A percentile compares a stretch with the other conserved stretches of the same genome.
Conservation (phyloP, 805 yeast species). For the Ogataea paradorogensis region DNA sequence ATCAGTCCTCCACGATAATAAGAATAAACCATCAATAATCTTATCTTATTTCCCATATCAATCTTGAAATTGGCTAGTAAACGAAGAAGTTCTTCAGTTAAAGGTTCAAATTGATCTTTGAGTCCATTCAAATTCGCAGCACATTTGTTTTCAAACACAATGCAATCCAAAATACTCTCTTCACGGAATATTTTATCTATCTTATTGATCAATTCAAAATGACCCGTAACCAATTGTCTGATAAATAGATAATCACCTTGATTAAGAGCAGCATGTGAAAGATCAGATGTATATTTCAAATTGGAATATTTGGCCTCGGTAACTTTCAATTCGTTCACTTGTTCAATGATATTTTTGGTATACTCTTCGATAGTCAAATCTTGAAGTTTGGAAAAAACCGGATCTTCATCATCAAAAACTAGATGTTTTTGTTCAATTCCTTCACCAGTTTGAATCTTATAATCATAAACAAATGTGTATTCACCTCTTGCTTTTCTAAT, state of each 20-base stretch:
- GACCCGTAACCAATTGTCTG: constrained; percentile 29
- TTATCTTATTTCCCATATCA: constrained; percentile 62
- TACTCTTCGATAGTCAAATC: constrained; percentile 29
- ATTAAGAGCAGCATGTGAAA: constrained; percentile 29
- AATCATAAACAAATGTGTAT: constrained; percentile 26
- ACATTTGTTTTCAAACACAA: constrained; percentile 83
- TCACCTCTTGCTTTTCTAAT: constrained; percentile 27
- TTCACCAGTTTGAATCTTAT: constrained; percentile 27
- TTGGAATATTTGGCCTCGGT: constrained; percentile 26
- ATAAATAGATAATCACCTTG: constrained; percentile 25
- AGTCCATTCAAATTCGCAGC: constrained; percentile 71
- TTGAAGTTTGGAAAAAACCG: constrained; percentile 24
- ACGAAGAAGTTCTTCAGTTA: constrained; percentile 52
- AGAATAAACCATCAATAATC: constrained; percentile 73
- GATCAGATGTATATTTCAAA: constrained; percentile 26
- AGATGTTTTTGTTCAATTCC: constrained; percentile 26
- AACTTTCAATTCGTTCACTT: constrained; percentile 23
- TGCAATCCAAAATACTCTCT: constrained; percentile 44
- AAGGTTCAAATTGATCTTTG: constrained; percentile 53
- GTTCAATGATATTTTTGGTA: constrained; percentile 20
- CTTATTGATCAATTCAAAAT: constrained; percentile 44
- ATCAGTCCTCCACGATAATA: constrained; percentile 79
- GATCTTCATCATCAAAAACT: constrained; percentile 27
- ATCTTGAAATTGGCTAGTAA: constrained; percentile 49
- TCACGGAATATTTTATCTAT: constrained; percentile 54